Base-by-base conservation (phyloP, 148 eudicot genomes). In the Silene conica region DNA sequence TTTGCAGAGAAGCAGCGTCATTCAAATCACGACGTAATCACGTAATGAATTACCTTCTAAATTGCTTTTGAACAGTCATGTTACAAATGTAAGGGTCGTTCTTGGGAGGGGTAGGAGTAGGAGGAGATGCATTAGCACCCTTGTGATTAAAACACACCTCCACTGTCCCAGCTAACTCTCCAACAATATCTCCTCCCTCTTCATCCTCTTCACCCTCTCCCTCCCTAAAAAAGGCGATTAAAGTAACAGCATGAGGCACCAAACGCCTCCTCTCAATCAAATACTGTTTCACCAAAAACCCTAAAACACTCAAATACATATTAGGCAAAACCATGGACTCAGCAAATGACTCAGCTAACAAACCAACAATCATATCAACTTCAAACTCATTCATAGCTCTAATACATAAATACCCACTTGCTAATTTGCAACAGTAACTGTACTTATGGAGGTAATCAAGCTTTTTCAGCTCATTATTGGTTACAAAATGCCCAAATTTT, bases 21-120 rank as follows among this genome's bases (percentile, higher is more conserved):
- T 41, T 20, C 22, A 8, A 22, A 34, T n/a, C n/a, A n/a, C n/a
- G n/a, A n/a, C n/a, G n/a, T n/a, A n/a, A n/a, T n/a, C n/a, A n/a
- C n/a, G n/a, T n/a, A n/a, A n/a, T n/a, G n/a, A n/a, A n/a, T n/a
- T n/a, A 28, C 98, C 98, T 92, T 60, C 96, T 55, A 63, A 88
- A 84, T 6, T 75, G 68, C 85, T 86, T 81, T 58, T 85, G 84
- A 56, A 95, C 99, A 16, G 94, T 83, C 97, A 95, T 95, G 60
- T 92, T 92, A 81, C 96, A 92, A 6, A 95, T 83, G 67, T 92
- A 95, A 16, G 97, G 96, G n/a, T 81, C 83, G 73, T 90, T 79
- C 75, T 78, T 89, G 7, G 99, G 96, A n/a, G 96, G 87, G 5
- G 79, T 81, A 12, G 97, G 97, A 0, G 97, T 84, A 19, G 97